Evolutionary conservation across 768 basidiomycete species (phyloP), one percentile per base, ranked within the genome.

Genomic region (Lactarius hatsudake): DNA sequence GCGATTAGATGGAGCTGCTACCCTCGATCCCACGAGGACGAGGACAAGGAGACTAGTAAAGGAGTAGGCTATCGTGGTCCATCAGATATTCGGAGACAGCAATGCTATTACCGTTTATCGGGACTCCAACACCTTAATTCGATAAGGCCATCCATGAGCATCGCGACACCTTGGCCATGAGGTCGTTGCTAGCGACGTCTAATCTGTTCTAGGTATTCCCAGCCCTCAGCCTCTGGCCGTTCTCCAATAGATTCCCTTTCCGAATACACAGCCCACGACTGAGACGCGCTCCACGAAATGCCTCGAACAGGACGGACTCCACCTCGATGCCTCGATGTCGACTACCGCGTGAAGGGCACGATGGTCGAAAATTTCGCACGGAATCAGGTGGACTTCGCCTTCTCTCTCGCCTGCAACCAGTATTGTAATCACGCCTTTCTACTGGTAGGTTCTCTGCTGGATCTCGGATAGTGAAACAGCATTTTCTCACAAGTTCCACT

Each of bases 281-380:
- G 51, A 53, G 51, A 53, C 15, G 13, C 15, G 51, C 51, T 53
- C 51, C 51, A 53, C 51, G 26, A n/a, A 53, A 26, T 15, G 13
- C 51, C 51, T 53, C 51, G 23, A 53, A 53, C 51, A n/a, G 26
- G 51, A 53, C 51, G 5, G 48, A 26, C 51, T 53, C 51, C 51
- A 53, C 51, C 26, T 53, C 51, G 10, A 23, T 53, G 51, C 23
- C 51, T 53, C 51, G 51, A 28, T 26, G 51, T 53, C 15, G 26
- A 53, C 26, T 53, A 53, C 18, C 17, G 32, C 28, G 18, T 23
- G 38, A 61, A 18, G 42, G 42, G 57, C 23, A 23, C 17, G 56
- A 66, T 36, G 38, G 45, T 18, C 43, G 56, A 66, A 66, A 61
- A 2, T 62, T 62, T 62, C 61, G 38, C 65, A 53, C 58, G 56